Evolutionary conservation across 2,329 filamentous ascomycete genomes (phyloP), one percentile per base, ranked within the genome.

Genomic region (Chaetothyriales sp.): DNA sequence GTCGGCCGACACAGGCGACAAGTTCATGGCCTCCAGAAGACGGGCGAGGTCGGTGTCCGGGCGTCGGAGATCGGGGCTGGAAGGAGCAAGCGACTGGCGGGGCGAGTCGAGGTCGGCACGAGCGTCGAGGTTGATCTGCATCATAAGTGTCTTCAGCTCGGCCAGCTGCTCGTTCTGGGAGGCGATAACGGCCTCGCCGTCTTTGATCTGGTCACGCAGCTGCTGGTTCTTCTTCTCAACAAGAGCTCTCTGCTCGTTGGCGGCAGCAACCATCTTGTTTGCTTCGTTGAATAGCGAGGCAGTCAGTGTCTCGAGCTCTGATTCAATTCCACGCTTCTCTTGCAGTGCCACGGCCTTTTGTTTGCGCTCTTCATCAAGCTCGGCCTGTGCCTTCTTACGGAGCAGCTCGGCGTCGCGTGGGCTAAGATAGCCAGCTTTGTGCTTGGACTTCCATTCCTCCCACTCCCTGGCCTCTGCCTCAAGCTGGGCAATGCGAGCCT

Each of bases 211-310:
- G 22, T 83, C 76, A 61, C 80, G 85, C 48, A 96, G 76, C 66
- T 93, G 86, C 51, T 95, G 87, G 61, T 92, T 94, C 64, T 86
- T 86, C 62, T 84, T 84, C 51, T 88, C 81, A 43, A 89, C 72
- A 3, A 77, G 76, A 58, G 95, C 88, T 39, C 87, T 83, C 60
- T 95, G 87, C 56, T 79, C 81, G 54, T 94, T 86, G 39, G 90
- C 90, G 15, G 80, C 81, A 43, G 90, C 86, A 49, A 98, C 92
- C 90, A 98, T 96, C 74, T 84, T 89, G 70, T 98, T 96, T 47
- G 92, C 92, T 72, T 98, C 90, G 64, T 96, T 88, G 56, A 98
- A 98, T n/a, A 98, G 75, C 25, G 87, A 88, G 1, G 87, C 81
- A 0, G 92, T 96, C 56, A 98, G 68, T 49, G 80, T 86, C 68